Conservation (phyloP, 2,329 filamentous ascomycete species). For the Colletotrichum paranaense region DNA sequence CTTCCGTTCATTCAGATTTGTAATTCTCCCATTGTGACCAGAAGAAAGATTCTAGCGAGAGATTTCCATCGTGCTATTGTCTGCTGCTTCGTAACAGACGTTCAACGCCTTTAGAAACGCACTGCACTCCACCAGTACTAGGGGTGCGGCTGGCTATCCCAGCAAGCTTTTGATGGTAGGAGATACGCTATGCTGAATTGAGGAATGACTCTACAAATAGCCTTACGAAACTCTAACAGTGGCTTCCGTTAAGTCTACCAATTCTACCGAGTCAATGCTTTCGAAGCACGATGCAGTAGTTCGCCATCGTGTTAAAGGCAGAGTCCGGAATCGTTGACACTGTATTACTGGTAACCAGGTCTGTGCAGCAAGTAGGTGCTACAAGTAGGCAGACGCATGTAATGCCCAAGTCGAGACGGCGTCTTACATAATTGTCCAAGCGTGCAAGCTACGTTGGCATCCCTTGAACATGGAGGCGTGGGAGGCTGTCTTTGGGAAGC, state of each 20-base stretch:
- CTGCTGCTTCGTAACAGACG: not conserved
- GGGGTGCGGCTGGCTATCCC: not conserved
- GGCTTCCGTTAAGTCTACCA: not conserved
- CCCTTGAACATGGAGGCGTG: not conserved
- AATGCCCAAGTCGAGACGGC: not conserved
- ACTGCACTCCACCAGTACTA: not conserved
- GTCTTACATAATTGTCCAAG: not conserved
- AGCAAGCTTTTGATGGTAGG: not conserved
- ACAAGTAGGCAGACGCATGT: not conserved
- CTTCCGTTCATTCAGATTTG: no score
- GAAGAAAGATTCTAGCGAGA: no score
- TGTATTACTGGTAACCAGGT: not conserved
- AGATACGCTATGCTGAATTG: not conserved
- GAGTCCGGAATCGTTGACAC: not conserved
- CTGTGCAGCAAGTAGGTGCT: not conserved
- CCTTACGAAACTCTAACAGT: not conserved
- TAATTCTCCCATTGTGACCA: no score
- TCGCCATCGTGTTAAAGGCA: not conserved
- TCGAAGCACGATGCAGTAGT: not conserved
- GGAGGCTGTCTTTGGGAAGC: not conserved
- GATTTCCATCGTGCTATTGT: no score
- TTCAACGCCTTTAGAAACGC: not conserved
- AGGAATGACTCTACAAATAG: not conserved
- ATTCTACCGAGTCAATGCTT: not conserved
- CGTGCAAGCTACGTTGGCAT: not conserved